Base-by-base conservation (phyloP, 805 yeast species). In the Metschnikowia lachancei region DNA sequence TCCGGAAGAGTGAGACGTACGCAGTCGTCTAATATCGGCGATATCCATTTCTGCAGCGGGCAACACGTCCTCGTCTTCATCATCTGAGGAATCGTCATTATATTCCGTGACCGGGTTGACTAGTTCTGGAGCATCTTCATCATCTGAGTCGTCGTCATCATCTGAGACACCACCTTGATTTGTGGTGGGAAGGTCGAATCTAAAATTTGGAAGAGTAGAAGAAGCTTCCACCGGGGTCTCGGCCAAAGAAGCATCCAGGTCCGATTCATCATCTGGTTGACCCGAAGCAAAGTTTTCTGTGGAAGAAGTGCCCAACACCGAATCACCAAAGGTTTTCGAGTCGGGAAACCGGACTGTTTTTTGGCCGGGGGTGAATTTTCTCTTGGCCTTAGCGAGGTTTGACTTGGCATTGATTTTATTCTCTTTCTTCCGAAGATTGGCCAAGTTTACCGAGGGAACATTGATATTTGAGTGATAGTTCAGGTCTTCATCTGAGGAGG, bases 401-500 rank as follows among this genome's bases (percentile, higher is more conserved):
- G 56, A 45, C 28, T 50, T 50, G 41, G 54, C 46, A 22, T 41
- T 49, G 28, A 36, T 48, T 19, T 46, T 50, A 26, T 47, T 47
- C 14, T 52, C 52, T 14, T 43, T 45, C 11, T 55, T 53, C 35
- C 58, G 56, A 39, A 47, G 65, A 39, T 60, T 55, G 34, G 65
- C 69, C 29, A 66, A 51, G 51, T 63, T 54, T 33, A 69, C 52
- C 14, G 58, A 58, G 12, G 74, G 72, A 36, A 69, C 55, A 31
- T 61, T 60, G 46, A 69, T 54, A 45, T 60, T 53, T 19, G 72
- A 58, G 45, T 53, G 58, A 39, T 53, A 56, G 39, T 50, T 49
- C 22, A 46, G 43, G 28, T 63, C 71, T 16, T 67, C 72, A 22
- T 69, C 72, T 3, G 72, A 66, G 31, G 67, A 62, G 3, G 49